Evolutionary conservation across 495 filamentous ascomycete genomes (phyloP).

Genomic region (Lichenothelia convexa): DNA sequence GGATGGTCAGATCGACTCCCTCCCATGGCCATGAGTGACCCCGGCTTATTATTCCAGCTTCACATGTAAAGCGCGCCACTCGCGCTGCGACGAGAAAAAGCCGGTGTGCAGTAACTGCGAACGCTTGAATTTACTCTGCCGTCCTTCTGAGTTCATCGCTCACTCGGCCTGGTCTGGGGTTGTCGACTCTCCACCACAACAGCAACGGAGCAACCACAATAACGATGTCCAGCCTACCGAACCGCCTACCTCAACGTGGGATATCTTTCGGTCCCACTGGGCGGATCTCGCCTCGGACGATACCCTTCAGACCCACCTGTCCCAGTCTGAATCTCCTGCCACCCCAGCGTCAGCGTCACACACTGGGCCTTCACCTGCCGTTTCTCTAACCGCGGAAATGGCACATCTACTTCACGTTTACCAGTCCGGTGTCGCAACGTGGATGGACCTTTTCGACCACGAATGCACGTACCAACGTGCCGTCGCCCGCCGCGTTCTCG

Average conservation of each 20-base stretch:
- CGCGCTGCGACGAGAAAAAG: conserved; percentile 11
- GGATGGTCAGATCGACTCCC: not conserved
- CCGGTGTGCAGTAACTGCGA: conserved; percentile 10
- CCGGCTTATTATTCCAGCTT: conserved; percentile 1
- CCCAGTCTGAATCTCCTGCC: conserved; percentile 1
- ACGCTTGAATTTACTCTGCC: conserved; percentile 8
- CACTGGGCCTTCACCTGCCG: not conserved
- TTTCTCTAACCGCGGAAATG: conserved; percentile 7
- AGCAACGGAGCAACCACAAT: not conserved
- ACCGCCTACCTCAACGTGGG: conserved; percentile 2
- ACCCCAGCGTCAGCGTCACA: not conserved
- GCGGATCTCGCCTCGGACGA: not conserved
- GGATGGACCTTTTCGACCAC: conserved; percentile 16
- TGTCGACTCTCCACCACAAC: not conserved
- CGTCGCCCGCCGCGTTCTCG: conserved; percentile 6
- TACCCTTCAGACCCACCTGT: not conserved
- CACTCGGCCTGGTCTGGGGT: conserved; percentile 5
- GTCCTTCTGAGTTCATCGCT: conserved; percentile 10
- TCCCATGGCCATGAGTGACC: not conserved
- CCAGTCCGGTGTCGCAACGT: conserved; percentile 8
- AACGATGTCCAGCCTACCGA: not conserved
- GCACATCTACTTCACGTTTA: conserved; percentile 8
- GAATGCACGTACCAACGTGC: conserved; percentile 8
- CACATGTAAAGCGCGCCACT: conserved; percentile 10
- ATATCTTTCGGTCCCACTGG: conserved; percentile 7